These are phyloP conservation scores for Botrytis squamosa DNA, from an alignment of 2,329 filamentous ascomycete genomes.

Conservation along the genomic window DNA sequence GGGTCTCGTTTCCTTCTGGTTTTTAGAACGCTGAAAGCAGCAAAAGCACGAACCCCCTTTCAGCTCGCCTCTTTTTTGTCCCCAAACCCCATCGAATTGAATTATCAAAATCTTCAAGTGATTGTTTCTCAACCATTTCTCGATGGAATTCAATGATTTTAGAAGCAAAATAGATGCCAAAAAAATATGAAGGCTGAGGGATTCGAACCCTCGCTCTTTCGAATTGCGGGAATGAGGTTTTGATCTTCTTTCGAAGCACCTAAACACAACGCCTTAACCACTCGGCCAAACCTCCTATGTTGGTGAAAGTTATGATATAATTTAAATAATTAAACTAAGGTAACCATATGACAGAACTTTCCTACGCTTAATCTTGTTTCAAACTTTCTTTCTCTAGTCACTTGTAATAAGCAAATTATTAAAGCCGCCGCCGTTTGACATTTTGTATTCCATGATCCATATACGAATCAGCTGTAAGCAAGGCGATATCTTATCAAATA, in stretches of 20 bases:
- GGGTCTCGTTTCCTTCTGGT: not conserved
- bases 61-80: not conserved
- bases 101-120: not conserved
- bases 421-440: too few relatives aligned
- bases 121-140: not conserved
- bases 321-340: too few relatives aligned
- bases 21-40: not conserved
- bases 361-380: too few relatives aligned
- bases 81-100: not conserved
- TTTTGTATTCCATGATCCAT: too few relatives aligned
- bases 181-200: constrained; percentile 46
- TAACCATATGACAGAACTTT: too few relatives aligned
- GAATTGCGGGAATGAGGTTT: constrained; percentile 39
- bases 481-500: not conserved
- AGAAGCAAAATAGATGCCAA: constrained; percentile 9
- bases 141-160: not conserved
- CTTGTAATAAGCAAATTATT: too few relatives aligned
- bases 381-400: too few relatives aligned
- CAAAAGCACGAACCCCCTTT: not conserved
- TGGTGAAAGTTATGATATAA: too few relatives aligned
- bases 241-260: constrained; percentile 37
- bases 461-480: not conserved
- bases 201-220: constrained; percentile 52
- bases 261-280: constrained; percentile 59
- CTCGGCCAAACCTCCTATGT: constrained; percentile 48